A percentile compares a stretch with the other conserved stretches of the same genome.
Evolutionary conservation across 306 rosid genomes (phyloP).

Genomic region (Sophora flavescens): DNA sequence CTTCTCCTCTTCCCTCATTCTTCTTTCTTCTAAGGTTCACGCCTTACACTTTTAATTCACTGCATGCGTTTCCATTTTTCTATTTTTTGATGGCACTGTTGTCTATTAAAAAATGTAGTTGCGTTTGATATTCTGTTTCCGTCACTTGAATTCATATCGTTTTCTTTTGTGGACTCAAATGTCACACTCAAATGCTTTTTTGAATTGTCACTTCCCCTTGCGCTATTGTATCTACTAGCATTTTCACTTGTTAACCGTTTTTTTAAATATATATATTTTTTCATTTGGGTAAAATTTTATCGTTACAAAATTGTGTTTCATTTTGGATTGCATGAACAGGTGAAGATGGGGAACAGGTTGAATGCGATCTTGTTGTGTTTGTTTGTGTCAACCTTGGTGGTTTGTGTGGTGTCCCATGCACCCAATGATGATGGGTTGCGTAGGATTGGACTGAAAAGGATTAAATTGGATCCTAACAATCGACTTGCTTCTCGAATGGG

Average conservation of each 20-base stretch:
- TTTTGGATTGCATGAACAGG: slow-evolving; percentile 54
- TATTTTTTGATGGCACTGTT: background rate
- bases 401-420: slow-evolving; percentile 53
- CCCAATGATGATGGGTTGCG: slow-evolving; percentile 67
- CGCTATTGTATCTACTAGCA: background rate
- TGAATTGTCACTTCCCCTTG: background rate
- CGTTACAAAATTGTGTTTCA: background rate
- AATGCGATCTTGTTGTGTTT: slow-evolving; percentile 46
- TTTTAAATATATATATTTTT: no score
- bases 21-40: slow-evolving; percentile 4
- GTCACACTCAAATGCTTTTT: background rate
- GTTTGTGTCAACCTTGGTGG: slow-evolving; percentile 52
- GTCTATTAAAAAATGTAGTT: background rate
- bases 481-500: slow-evolving; percentile 60
- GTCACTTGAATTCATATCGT: background rate
- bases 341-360: slow-evolving; percentile 53
- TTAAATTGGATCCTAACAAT: slow-evolving; percentile 55
- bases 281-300: no score
- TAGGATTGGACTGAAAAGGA: slow-evolving; percentile 82
- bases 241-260: background rate
- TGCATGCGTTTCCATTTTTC: background rate
- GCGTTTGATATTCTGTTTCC: background rate
- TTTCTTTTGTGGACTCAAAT: background rate
- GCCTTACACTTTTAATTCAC: background rate
- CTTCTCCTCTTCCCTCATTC: background rate